These are phyloP conservation scores for Amauroascus niger DNA, from an alignment of 2,329 filamentous ascomycete species.

Conservation along the genomic window DNA sequence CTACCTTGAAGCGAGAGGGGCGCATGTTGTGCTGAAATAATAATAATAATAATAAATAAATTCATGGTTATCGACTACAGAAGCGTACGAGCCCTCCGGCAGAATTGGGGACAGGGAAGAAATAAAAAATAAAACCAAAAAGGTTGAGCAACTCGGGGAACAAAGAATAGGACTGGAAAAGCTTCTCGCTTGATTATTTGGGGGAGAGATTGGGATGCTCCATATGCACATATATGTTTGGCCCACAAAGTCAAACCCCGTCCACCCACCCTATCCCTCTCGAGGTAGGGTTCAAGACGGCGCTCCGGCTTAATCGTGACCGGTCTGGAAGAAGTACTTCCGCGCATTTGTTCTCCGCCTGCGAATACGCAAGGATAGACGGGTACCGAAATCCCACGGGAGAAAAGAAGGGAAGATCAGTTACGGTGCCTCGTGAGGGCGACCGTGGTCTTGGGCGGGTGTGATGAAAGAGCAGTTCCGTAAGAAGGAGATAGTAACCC, in stretches of 20 bases:
- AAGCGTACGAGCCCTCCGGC: too few relatives aligned
- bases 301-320: constrained; percentile 99
- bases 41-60: too few relatives aligned
- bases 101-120: neutral
- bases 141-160: neutral
- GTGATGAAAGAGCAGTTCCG: too few relatives aligned
- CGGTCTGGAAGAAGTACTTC: constrained; percentile 25
- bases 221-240: constrained; percentile 49
- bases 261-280: constrained; percentile 78
- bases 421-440: constrained; percentile 43
- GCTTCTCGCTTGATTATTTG: too few relatives aligned
- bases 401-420: constrained; percentile 45
- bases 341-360: constrained; percentile 60
- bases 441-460: constrained; percentile 50
- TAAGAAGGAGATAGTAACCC: too few relatives aligned
- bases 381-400: constrained; percentile 65
- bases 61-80: too few relatives aligned
- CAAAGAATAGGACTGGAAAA: too few relatives aligned
- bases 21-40: constrained; percentile 85
- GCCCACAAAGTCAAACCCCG: constrained; percentile 92
- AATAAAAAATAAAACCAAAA: neutral
- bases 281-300: constrained; percentile 70
- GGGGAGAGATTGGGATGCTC: neutral
- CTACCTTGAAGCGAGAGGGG: constrained; percentile 80
- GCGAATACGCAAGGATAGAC: constrained; percentile 31